A percentile compares a stretch with the other conserved stretches of the same genome.
These are phyloP conservation scores for Anethum foeniculum DNA, from an alignment of 140 eudicot genomes.

Conservation along the genomic window DNA sequence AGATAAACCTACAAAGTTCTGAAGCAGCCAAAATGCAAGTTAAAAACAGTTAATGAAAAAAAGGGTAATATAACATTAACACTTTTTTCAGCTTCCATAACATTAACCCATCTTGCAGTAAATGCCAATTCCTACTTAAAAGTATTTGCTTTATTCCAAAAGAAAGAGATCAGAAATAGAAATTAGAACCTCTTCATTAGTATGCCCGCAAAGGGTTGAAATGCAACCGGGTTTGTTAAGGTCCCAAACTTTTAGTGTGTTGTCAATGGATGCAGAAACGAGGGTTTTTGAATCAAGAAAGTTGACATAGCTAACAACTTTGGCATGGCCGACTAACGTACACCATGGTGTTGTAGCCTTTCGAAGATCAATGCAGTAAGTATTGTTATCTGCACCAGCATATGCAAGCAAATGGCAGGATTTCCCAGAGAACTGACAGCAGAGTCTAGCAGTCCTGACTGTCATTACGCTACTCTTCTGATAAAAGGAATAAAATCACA, in stretches of 20 bases:
- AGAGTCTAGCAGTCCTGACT: conserved; percentile 36
- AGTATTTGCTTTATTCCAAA: background rate
- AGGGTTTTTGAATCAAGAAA: conserved; percentile 43
- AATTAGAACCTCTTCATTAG: conserved; percentile 41
- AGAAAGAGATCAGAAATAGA: background rate
- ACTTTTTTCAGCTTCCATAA: too few relatives aligned
- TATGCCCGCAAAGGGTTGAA: conserved; percentile 39
- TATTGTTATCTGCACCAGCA: conserved; percentile 44
- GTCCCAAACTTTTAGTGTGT: conserved; percentile 58
- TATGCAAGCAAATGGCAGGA: conserved; percentile 41
- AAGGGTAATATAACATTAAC: background rate
- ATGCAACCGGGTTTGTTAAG: conserved; percentile 41
- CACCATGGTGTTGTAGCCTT: conserved; percentile 40
- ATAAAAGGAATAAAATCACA: background rate
- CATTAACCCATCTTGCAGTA: background rate
- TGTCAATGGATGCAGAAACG: conserved; percentile 57
- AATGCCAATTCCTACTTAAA: background rate
- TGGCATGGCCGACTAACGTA: conserved; percentile 38
- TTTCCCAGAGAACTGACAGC: conserved; percentile 42
- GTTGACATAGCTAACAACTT: conserved; percentile 53
- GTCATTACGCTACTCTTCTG: conserved; percentile 32
- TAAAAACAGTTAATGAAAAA: background rate
- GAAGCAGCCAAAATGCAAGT: conserved; percentile 8
- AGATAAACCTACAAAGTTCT: conserved; percentile 65
- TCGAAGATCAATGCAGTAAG: conserved; percentile 52